phyloP scores from a whole-genome alignment of 495 filamentous ascomycete species.

The Tuber brumale region DNA sequence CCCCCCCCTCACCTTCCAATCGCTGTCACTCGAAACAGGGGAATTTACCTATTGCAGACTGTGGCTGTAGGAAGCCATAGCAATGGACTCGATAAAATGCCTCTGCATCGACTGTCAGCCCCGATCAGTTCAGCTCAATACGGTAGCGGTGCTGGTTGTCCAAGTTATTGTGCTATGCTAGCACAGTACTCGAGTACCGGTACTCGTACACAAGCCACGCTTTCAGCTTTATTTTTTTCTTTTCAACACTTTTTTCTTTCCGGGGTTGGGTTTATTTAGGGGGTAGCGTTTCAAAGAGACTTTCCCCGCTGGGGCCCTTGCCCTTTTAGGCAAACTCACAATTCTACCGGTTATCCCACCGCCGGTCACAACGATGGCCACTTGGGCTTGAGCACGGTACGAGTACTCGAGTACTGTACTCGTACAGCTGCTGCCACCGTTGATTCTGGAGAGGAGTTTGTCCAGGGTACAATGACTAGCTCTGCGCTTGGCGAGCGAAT shows the following conservation, averaged over 20 bases:
- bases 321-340: background rate
- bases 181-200: no score
- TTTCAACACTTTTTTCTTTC: no score
- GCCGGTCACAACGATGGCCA: background rate
- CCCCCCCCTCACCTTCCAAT: background rate
- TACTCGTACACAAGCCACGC: background rate
- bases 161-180: no score
- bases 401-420: background rate
- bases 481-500: conserved; percentile 2
- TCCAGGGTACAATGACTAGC: background rate
- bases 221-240: background rate
- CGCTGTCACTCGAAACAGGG: background rate
- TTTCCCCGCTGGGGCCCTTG: background rate
- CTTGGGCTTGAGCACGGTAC: background rate
- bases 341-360: background rate
- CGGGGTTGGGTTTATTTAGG: background rate
- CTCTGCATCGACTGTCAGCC: background rate
- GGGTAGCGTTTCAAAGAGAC: background rate
- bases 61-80: background rate
- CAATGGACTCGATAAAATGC: background rate
- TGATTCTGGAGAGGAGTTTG: background rate
- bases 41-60: background rate
- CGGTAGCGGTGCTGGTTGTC: no score
- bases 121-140: background rate
- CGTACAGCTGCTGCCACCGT: background rate